Percentiles rank a stretch among this genome's conserved stretches.
Conservation (phyloP, 305 asterid genomes). For the Fraxinus floribunda region DNA sequence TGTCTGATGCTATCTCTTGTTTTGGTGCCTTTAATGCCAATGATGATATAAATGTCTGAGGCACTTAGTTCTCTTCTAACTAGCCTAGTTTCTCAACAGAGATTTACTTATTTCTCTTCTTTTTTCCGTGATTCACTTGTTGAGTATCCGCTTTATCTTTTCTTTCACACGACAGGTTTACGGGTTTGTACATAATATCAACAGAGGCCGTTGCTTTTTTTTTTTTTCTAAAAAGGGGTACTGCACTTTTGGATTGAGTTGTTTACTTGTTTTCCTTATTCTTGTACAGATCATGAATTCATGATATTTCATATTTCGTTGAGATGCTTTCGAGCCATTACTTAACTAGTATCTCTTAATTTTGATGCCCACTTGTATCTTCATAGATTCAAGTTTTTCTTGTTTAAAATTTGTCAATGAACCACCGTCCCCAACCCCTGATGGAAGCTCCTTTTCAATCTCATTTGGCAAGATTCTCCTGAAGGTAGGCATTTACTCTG, state of each 20-base stretch:
- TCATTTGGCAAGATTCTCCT: background rate
- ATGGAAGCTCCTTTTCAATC: conserved; percentile 3
- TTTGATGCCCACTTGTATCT: background rate
- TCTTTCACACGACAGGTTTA: background rate
- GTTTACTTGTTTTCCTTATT: conserved; percentile 16
- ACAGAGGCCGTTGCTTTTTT: conserved; percentile 9
- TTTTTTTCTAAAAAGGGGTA: background rate
- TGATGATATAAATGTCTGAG: too few relatives aligned
- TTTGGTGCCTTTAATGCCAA: too few relatives aligned
- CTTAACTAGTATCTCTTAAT: conserved; percentile 26
- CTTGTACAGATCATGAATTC: conserved; percentile 15
- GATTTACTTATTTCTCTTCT: too few relatives aligned
- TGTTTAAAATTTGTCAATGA: background rate
- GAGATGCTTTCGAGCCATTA: conserved; percentile 27
- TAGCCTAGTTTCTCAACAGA: too few relatives aligned
- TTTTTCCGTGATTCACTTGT: background rate
- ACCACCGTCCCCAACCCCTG: background rate
- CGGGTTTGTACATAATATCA: background rate
- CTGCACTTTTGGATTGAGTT: background rate
- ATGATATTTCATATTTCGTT: background rate
- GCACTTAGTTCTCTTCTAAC: too few relatives aligned
- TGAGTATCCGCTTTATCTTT: background rate
- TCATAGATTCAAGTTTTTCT: background rate
- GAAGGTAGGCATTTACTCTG: background rate
- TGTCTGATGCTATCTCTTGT: too few relatives aligned